Conservation (phyloP, 1,284 basidiomycete species). For the Exsudoporus floridanus region DNA sequence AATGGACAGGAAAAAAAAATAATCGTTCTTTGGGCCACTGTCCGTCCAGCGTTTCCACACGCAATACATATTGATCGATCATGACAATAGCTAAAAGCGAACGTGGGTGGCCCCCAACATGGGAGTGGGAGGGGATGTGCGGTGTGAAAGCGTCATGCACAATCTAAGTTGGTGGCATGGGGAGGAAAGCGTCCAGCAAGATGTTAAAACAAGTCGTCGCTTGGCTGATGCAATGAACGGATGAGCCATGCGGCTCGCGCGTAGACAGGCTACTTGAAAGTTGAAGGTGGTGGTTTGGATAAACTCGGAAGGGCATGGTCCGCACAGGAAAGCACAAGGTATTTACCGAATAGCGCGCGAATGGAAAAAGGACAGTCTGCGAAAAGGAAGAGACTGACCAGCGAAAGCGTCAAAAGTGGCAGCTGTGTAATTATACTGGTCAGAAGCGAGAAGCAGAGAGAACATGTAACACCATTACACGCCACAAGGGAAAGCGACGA, state of each 20-base stretch:
- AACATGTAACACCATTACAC: slow-evolving; percentile 32
- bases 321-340: slow-evolving; percentile 26
- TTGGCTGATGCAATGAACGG: slow-evolving; percentile 30
- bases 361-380: slow-evolving; percentile 28
- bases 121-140: slow-evolving; percentile 3
- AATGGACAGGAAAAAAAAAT: background rate
- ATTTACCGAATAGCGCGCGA: slow-evolving; percentile 33
- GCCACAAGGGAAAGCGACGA: slow-evolving; percentile 30
- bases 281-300: slow-evolving; percentile 17
- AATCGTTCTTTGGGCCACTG: slow-evolving; percentile 16
- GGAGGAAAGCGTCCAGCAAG: slow-evolving; percentile 26
- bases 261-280: slow-evolving; percentile 22
- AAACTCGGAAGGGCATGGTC: slow-evolving; percentile 20
- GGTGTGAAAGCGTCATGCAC: slow-evolving; percentile 11
- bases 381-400: slow-evolving; percentile 24
- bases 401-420: slow-evolving; percentile 24
- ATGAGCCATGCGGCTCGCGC: slow-evolving; percentile 16
- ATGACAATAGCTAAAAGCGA: slow-evolving; percentile 20
- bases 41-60: slow-evolving; percentile 28
- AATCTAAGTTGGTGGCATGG: slow-evolving; percentile 13
- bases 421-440: slow-evolving; percentile 31
- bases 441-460: slow-evolving; percentile 34
- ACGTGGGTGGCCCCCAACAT: slow-evolving; percentile 15
- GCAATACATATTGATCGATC: slow-evolving; percentile 22
- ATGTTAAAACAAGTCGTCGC: slow-evolving; percentile 19